Evolutionary conservation across 139 green algal genomes (phyloP), one percentile per base, ranked within the genome.

Genomic region (Marvania coccoides): DNA sequence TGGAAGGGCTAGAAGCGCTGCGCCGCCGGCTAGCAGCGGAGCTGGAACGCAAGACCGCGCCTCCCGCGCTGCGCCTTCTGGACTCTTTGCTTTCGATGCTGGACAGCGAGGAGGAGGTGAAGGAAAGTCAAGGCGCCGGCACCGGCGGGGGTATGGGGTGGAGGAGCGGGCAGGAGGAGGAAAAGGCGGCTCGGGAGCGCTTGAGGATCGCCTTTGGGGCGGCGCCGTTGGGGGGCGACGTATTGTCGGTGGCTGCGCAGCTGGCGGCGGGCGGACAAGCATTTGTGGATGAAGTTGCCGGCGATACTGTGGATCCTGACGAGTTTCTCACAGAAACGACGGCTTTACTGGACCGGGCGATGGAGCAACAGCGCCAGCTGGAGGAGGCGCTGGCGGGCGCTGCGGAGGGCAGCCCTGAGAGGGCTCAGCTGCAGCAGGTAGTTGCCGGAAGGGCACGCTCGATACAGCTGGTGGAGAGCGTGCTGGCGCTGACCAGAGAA

Each of bases 1-100:
- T 66, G 15, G 10, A 66, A 28, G 35, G 35, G 7, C 23, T 66
- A 26, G 37, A 28, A 24, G 9, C 26, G 19, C 4, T 66, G 13
- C 40, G 38, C 13, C 38, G 59, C 28, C 33, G 33, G 9, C 34
- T 66, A 8, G 38, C 37, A 36, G 15, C 34, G 40, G 59, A 66
- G 59, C 40, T 46, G 19, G 59, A 66, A n/a, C 54, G 34, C 36
- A 66, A 66, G 13, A 14, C n/a, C 54, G 59, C 59, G 29, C 40
- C 35, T 48, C 31, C 34, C 33, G 14, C 59, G 37, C n/a, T 66
- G n/a, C 37, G 59, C 1, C 13, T 66, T 7, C 35, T 66, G 19
- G 59, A 66, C 57, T 39, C 57, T 9, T 23, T 64, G 24, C 23
- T 64, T 6, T n/a, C 47, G 15, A 12, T 64, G 12, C 30, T 64